These are phyloP conservation scores for Metarhizium robertsii DNA, from an alignment of 2,329 filamentous ascomycete genomes.

Conservation along the genomic window DNA sequence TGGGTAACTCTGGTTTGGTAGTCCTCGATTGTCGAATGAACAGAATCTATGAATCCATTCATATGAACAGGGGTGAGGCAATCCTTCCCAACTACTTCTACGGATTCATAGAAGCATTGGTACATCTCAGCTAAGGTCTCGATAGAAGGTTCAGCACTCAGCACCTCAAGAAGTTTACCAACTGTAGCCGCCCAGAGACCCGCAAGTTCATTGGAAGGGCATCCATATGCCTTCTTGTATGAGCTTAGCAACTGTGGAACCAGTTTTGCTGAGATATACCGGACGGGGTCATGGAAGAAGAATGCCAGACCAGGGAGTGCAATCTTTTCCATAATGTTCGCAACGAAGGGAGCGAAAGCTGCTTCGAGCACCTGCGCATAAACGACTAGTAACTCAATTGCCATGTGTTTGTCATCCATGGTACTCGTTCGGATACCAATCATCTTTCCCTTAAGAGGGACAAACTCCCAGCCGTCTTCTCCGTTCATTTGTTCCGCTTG, in stretches of 20 bases:
- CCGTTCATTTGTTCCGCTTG: constrained; percentile 87
- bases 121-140: constrained; percentile 98
- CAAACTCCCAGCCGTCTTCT: constrained; percentile 95
- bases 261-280: constrained; percentile 88
- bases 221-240: constrained; percentile 85
- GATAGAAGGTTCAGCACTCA: constrained; percentile 88
- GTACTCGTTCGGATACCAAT: constrained; percentile 97
- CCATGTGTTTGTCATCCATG: constrained; percentile 98
- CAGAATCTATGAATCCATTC: constrained; percentile 77
- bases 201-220: constrained; percentile 68
- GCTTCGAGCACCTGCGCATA: constrained; percentile 95
- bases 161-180: constrained; percentile 84
- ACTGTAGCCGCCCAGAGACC: constrained; percentile 78
- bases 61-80: constrained; percentile 73
- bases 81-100: constrained; percentile 84
- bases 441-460: constrained; percentile 93
- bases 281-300: constrained; percentile 98
- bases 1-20: constrained; percentile 81
- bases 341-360: constrained; percentile 83
- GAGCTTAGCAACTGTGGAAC: constrained; percentile 89
- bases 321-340: constrained; percentile 93
- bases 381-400: constrained; percentile 95
- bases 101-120: constrained; percentile 97
- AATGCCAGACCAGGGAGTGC: constrained; percentile 88
- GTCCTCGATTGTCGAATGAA: constrained; percentile 78